phyloP scores from a whole-genome alignment of 495 filamentous ascomycete species.

The Neurospora pannonica region DNA sequence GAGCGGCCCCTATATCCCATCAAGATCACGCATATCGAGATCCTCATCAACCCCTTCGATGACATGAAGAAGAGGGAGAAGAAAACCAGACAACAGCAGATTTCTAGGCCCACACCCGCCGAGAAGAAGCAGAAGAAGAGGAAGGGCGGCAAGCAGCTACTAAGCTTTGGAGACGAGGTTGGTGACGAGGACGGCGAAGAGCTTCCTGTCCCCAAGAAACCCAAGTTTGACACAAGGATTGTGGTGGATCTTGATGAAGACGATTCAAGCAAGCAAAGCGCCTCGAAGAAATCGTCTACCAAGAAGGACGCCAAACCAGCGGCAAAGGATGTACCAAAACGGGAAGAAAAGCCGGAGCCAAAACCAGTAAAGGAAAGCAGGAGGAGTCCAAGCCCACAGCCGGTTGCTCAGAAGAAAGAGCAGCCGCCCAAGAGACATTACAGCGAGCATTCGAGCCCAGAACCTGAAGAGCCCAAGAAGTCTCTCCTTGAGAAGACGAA shows the following conservation, averaged over 20 bases:
- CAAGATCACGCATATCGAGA: conserved; percentile 67
- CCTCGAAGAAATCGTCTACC: conserved; percentile 12
- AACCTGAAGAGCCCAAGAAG: conserved; percentile 37
- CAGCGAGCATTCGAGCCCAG: conserved; percentile 31
- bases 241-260: conserved; percentile 48
- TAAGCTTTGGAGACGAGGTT: conserved; percentile 88
- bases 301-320: conserved; percentile 24
- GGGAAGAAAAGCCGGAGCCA: neutral
- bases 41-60: conserved; percentile 82
- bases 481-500: conserved; percentile 58
- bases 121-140: conserved; percentile 69
- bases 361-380: conserved; percentile 11
- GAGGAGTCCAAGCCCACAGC: conserved; percentile 15
- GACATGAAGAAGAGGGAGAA: conserved; percentile 70
- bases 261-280: conserved; percentile 15
- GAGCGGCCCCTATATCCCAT: conserved; percentile 84
- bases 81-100: conserved; percentile 30
- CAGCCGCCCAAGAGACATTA: conserved; percentile 5
- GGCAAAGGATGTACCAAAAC: conserved; percentile 23
- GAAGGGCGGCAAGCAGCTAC: conserved; percentile 65
- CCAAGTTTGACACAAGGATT: conserved; percentile 84
- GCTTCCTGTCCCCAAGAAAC: conserved; percentile 62
- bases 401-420: conserved; percentile 10
- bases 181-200: conserved; percentile 49
- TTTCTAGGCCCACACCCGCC: conserved; percentile 19